Evolutionary conservation across 345 rosid species (phyloP).

Genomic region (Eucalyptus guilfoylei): DNA sequence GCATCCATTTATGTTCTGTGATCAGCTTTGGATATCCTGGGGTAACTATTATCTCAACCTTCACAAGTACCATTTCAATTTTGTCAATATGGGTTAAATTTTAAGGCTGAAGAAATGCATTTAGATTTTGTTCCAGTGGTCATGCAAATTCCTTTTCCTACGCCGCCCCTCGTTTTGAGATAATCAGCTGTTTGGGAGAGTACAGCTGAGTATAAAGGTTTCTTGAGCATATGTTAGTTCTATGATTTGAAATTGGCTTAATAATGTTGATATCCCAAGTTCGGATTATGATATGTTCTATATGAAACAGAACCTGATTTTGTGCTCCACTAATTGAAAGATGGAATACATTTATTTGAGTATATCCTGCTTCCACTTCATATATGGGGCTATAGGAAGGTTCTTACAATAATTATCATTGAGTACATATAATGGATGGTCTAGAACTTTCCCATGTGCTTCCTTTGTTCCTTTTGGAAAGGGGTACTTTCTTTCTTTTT

Average conservation of each 20-base stretch:
- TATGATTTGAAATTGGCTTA: background rate
- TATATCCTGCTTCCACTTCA: background rate
- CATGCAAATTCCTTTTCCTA: background rate
- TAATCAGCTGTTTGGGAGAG: background rate
- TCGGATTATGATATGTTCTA: background rate
- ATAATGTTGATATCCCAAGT: background rate
- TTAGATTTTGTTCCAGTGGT: background rate
- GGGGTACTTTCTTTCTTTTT: background rate
- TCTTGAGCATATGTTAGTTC: background rate
- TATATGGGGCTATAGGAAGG: background rate
- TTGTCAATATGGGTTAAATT: background rate
- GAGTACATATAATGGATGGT: background rate
- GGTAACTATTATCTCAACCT: background rate
- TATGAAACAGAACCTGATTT: background rate
- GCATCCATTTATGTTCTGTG: background rate
- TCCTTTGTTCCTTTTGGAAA: background rate
- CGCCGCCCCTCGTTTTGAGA: background rate
- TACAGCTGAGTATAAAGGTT: background rate
- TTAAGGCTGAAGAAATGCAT: background rate
- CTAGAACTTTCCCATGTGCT: background rate
- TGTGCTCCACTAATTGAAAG: background rate
- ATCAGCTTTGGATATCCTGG: background rate
- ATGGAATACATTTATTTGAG: background rate
- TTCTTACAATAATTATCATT: background rate
- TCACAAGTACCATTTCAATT: background rate